Evolutionary conservation across 192 early-diverging fungal species (phyloP), one percentile per base, ranked within the genome.

Genomic region (Entophlyctis helioformis): DNA sequence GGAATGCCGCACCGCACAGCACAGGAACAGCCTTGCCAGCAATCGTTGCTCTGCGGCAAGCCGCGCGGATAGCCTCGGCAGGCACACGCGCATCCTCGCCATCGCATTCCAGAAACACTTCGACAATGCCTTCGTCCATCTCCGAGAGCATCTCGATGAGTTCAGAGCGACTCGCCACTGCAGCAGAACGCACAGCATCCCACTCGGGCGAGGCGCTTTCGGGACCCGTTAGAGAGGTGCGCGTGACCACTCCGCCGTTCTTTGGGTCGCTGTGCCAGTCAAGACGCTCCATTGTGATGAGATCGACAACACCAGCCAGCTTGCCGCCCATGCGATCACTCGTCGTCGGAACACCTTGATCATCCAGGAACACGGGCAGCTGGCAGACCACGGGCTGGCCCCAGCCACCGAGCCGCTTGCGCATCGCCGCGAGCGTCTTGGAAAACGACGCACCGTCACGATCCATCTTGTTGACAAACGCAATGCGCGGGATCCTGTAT

Each of bases 401-500:
- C 21, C 78, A 70, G 9, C 67, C 63, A 27, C 36, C 56, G 50
- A 68, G 49, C 10, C 61, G 46, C 21, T 20, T 25, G 22, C 54
- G 48, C 36, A 66, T 48, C 9, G 59, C 54, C 10, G 50, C 44
- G 2, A 85, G 64, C 0, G 79, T 74, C 25, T 70, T 60, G 1
- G 64, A 69, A 50, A 85, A 74, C 0, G 59, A 62, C 2, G 86
- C 85, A 3, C 89, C 94, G 3, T 70, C 64, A 2, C 94, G 67
- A 54, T 97, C 94, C 83, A 97, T 84, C 52, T 97, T 97, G 68
- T 97, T 97, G n/a, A 95, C 74, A 71, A 86, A 90, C 1, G 81
- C 76, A 15, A 97, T 66, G 0, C 89, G 75, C 1, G 94, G 89
- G 0, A 94, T 72, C 0, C 58, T 50, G 48, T 87, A 85, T 12